A percentile compares a stretch with the other conserved stretches of the same genome.
phyloP scores from a whole-genome alignment of 108 stramenopile species.

The Asterionellopsis glacialis region DNA sequence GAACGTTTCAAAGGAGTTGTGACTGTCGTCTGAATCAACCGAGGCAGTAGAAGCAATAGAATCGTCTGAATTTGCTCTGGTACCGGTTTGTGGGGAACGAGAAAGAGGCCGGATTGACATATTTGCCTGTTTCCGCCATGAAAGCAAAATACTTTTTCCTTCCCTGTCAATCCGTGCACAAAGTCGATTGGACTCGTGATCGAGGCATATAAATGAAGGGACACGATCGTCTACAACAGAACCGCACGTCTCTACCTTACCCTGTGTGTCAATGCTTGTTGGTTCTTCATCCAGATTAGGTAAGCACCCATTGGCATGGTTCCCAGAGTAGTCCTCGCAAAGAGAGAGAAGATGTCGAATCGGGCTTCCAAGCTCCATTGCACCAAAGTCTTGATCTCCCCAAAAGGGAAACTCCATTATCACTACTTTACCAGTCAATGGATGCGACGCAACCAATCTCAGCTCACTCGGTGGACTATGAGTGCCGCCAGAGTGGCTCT shows the following conservation, averaged over 20 bases:
- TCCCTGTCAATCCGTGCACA: conserved; percentile 44
- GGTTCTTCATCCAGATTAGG: background rate
- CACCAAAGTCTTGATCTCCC: conserved; percentile 79
- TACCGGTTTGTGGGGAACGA: background rate
- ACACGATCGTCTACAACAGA: background rate
- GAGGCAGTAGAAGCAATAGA: conserved; percentile 4
- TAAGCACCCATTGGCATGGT: background rate
- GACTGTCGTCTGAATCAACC: conserved; percentile 3
- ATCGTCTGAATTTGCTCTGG: background rate
- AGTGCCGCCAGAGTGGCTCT: conserved; percentile 50
- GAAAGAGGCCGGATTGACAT: conserved; percentile 22
- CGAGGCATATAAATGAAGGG: conserved; percentile 28
- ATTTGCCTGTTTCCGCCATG: conserved; percentile 64
- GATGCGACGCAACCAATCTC: conserved; percentile 56
- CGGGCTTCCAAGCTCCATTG: conserved; percentile 79
- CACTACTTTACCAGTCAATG: conserved; percentile 32
- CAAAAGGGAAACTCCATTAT: conserved; percentile 79
- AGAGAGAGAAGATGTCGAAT: conserved; percentile 54
- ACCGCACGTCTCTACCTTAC: background rate
- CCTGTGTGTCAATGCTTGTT: background rate
- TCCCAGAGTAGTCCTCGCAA: conserved; percentile 2
- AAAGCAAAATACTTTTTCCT: conserved; percentile 42
- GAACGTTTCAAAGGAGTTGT: background rate
- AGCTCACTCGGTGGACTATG: conserved; percentile 78
- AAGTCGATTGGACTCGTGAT: conserved; percentile 63